Percentiles rank a stretch among this genome's conserved stretches.
Evolutionary conservation across 2,329 filamentous ascomycete species (phyloP).

Genomic region (Phialocephala sp.): DNA sequence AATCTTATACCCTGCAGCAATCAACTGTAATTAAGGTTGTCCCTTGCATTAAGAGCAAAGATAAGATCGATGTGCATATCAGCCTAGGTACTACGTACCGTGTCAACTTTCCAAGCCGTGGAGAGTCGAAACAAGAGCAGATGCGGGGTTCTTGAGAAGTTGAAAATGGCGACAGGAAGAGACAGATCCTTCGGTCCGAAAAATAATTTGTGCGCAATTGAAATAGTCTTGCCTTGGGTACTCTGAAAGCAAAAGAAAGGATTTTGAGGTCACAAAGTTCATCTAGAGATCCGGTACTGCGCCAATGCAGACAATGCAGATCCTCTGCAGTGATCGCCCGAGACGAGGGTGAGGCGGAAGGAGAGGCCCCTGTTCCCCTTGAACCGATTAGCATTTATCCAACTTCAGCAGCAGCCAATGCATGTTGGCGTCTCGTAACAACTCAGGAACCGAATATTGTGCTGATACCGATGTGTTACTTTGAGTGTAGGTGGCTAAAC

Average conservation of each 20-base stretch:
- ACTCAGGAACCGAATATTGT: constrained; percentile 15
- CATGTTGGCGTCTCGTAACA: constrained; percentile 9
- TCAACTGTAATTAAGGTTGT: constrained; percentile 7
- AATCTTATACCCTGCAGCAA: constrained; percentile 3
- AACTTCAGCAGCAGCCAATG: constrained; percentile 5
- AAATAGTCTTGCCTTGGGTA: neutral
- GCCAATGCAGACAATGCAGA: neutral
- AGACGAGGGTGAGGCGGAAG: constrained; percentile 4
- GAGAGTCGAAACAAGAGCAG: neutral
- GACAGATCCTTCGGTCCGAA: neutral
- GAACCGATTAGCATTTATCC: constrained; percentile 15
- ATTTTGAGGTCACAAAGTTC: neutral
- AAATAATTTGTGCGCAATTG: neutral
- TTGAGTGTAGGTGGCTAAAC: constrained; percentile 11
- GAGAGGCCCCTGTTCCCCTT: neutral
- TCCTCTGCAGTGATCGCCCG: neutral
- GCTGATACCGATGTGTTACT: constrained; percentile 12
- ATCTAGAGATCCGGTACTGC: neutral
- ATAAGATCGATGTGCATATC: neutral
- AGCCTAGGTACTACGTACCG: neutral
- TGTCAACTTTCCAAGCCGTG: neutral
- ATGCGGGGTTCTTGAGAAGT: neutral
- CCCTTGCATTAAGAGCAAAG: constrained; percentile 13
- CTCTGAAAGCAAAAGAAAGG: neutral
- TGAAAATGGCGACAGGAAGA: neutral